Evolutionary conservation across 371 early-diverging fungal genomes (phyloP).

Genomic region (Scutellospora calospora): DNA sequence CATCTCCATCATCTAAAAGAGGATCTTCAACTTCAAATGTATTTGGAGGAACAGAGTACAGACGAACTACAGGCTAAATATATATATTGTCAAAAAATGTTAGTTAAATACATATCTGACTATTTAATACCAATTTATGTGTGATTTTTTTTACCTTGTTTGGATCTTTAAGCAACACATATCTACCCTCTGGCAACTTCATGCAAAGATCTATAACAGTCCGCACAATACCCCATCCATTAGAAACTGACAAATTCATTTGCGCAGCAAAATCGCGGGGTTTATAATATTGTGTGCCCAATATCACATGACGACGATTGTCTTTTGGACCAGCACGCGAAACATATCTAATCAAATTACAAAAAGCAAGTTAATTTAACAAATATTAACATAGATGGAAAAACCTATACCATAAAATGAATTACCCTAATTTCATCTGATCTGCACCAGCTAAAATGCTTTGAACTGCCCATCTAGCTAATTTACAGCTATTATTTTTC

Average conservation of each 20-base stretch:
- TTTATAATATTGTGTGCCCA: constrained; percentile 87
- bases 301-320: constrained; percentile 80
- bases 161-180: constrained; percentile 95
- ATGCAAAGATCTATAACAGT: constrained; percentile 89
- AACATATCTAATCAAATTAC: constrained; percentile 60
- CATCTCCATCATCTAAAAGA: constrained; percentile 57
- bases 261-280: constrained; percentile 93
- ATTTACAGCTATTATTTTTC: constrained; percentile 96
- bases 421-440: constrained; percentile 89
- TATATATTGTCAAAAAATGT: neutral
- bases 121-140: neutral
- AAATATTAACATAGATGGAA: neutral
- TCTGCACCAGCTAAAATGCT: constrained; percentile 88
- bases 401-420: neutral
- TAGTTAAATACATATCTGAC: neutral
- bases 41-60: constrained; percentile 78
- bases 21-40: constrained; percentile 72
- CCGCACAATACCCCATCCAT: constrained; percentile 97
- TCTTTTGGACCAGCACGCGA: constrained; percentile 85
- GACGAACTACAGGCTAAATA: constrained; percentile 71
- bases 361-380: neutral
- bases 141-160: constrained; percentile 65
- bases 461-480: constrained; percentile 95
- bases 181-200: constrained; percentile 90
- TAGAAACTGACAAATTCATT: constrained; percentile 84